Base-by-base conservation (phyloP, 176 grass and related monocot genomes). In the Canna indica region DNA sequence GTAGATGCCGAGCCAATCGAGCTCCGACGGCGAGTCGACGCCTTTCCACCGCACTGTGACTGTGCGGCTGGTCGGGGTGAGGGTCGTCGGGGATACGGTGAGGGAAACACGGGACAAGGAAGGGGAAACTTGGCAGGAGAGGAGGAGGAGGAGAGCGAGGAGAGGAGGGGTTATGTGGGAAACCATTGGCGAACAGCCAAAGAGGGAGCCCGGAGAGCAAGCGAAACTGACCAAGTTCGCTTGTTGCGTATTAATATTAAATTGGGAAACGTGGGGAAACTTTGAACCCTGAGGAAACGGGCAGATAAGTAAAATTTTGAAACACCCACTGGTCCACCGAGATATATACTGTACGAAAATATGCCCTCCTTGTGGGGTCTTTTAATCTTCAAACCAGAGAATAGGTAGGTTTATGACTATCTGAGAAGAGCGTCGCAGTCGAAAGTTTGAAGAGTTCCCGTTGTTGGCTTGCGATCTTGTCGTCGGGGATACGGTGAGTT, bases 1-100 rank as follows among this genome's bases (percentile, higher is more conserved):
- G 84, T 92, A 97, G 77, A 92, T 90, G 47, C 74, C 88, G 4
- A 92, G 79, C 74, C 85, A 87, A 62, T 97, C 93, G 67, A 92
- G 93, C 1, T 79, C 86, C 74, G 83, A 88, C 8, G 93, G 93
- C 61, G 67, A 69, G 14, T 78, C 74, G 59, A 97, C 79, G 20
- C 80, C 86, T 0, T 79, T 80, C 93, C 93, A 97, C 2, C 44
- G 81, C 68, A 92, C 81, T 64, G 28, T 83, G 71, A 90, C 87
- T 69, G 75, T 31, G 45, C 12, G 33, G 15, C 76, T 78, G 28
- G 88, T 78, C 29, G 26, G 29, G 24, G 85, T 29, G 2, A 96
- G 83, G 9, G 74, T 88, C 44, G 75, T 75, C 24, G 85, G 91
- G 18, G 75, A 75, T 3, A 79, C 82, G 22, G 82, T 85, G 26